phyloP scores from a whole-genome alignment of 805 yeast species.

The Candida germanica region DNA sequence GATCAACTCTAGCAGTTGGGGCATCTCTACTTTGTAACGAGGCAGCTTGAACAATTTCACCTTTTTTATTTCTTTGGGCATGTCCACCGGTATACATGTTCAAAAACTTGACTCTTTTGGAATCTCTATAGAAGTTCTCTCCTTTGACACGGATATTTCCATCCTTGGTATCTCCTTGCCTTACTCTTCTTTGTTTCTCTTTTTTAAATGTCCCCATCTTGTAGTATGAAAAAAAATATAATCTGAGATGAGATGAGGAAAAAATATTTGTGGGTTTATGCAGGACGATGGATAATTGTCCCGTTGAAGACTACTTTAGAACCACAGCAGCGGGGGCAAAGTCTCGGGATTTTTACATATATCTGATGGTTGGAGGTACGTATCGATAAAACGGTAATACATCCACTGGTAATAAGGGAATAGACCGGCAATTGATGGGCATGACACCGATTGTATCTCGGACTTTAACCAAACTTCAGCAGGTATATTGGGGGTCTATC shows the following conservation, averaged over 20 bases:
- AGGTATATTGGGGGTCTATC: too few species aligned
- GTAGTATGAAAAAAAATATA: background rate
- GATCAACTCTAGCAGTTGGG: conserved; percentile 91
- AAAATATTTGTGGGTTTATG: too few species aligned
- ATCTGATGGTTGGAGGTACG: too few species aligned
- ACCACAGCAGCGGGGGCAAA: too few species aligned
- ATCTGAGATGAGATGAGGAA: conserved; percentile 10
- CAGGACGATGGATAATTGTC: too few species aligned
- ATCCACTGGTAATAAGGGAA: too few species aligned
- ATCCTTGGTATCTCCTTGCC: conserved; percentile 78
- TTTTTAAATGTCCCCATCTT: conserved; percentile 91
- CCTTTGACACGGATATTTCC: conserved; percentile 94
- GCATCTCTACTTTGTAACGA: conserved; percentile 80
- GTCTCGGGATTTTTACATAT: too few species aligned
- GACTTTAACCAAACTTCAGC: too few species aligned
- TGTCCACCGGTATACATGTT: conserved; percentile 92
- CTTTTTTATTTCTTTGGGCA: conserved; percentile 80
- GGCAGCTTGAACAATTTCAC: conserved; percentile 86
- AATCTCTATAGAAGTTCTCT: conserved; percentile 94
- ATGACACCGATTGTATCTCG: too few species aligned
- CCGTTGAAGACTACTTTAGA: too few species aligned
- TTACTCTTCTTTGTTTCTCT: conserved; percentile 80
- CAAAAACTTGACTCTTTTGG: conserved; percentile 83
- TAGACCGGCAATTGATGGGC: too few species aligned
- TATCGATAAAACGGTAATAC: too few species aligned